A percentile compares a stretch with the other conserved stretches of the same genome.
Conservation (phyloP, 202 grass and related monocot species). For the Digitaria exilis region DNA sequence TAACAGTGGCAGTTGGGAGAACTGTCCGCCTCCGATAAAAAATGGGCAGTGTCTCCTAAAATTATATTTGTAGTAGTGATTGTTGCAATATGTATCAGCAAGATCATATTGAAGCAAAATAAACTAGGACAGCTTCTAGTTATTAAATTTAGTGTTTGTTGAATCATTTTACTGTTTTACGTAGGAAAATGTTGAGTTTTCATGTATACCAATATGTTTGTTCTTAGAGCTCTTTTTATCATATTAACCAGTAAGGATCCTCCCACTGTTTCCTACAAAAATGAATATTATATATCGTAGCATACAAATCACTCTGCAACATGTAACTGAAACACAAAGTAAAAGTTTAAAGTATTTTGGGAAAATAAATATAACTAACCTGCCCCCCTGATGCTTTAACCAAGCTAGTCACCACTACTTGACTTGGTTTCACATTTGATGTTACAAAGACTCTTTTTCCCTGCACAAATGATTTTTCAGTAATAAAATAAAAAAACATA, state of each 20-base stretch:
- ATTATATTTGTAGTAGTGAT: too few relatives aligned
- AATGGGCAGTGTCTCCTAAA: too few relatives aligned
- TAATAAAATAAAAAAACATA: not conserved
- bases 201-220: not conserved
- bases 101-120: slow-evolving; percentile 15
- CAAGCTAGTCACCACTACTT: slow-evolving; percentile 63
- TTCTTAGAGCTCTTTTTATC: not conserved
- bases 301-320: slow-evolving; percentile 9
- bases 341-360: slow-evolving; percentile 19
- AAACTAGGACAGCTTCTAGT: not conserved
- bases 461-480: slow-evolving; percentile 53
- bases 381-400: slow-evolving; percentile 71
- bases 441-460: slow-evolving; percentile 80
- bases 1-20: too few relatives aligned
- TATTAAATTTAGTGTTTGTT: not conserved
- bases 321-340: slow-evolving; percentile 32
- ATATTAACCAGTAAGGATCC: not conserved
- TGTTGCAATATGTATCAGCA: slow-evolving; percentile 11
- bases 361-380: slow-evolving; percentile 49
- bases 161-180: not conserved
- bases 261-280: not conserved
- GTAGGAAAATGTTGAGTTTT: not conserved
- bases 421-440: slow-evolving; percentile 76
- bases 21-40: too few relatives aligned
- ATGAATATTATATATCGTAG: not conserved